Evolutionary conservation across 768 basidiomycete species (phyloP).

Genomic region (Termitomyces sp.): DNA sequence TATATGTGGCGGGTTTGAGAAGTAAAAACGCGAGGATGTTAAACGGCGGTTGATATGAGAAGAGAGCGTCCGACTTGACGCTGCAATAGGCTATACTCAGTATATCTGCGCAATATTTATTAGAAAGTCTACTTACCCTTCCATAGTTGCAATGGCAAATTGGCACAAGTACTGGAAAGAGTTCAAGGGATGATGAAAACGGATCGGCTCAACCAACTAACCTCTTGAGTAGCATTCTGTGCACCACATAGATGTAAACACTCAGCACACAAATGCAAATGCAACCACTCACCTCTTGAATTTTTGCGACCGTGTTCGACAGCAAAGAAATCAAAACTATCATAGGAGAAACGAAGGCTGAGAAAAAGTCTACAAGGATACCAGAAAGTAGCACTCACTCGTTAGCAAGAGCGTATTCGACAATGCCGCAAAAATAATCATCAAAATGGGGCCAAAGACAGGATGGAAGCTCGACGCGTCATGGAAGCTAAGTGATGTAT

Average conservation of each 20-base stretch:
- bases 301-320: constrained; percentile 84
- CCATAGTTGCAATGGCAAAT: constrained; percentile 80
- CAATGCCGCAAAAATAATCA: constrained; percentile 77
- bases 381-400: constrained; percentile 42
- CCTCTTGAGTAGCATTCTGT: constrained; percentile 48
- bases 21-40: constrained; percentile 78
- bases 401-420: constrained; percentile 78
- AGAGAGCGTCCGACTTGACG: constrained; percentile 85
- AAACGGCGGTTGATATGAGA: constrained; percentile 91
- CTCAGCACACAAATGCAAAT: background rate
- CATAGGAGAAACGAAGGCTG: background rate
- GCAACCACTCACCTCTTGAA: constrained; percentile 51
- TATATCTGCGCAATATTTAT: background rate
- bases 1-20: constrained; percentile 74
- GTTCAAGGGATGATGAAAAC: constrained; percentile 32
- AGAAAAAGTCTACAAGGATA: background rate
- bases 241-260: background rate
- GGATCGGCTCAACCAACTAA: constrained; percentile 13
- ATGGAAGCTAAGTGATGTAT: constrained; percentile 58
- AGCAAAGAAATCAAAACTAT: constrained; percentile 36
- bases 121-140: constrained; percentile 54
- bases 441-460: constrained; percentile 72
- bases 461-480: constrained; percentile 61
- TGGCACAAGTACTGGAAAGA: constrained; percentile 80
- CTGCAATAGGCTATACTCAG: constrained; percentile 30